Evolutionary conservation across 164 flowering plant genomes (phyloP).

Genomic region (Cinnamomum chago): DNA sequence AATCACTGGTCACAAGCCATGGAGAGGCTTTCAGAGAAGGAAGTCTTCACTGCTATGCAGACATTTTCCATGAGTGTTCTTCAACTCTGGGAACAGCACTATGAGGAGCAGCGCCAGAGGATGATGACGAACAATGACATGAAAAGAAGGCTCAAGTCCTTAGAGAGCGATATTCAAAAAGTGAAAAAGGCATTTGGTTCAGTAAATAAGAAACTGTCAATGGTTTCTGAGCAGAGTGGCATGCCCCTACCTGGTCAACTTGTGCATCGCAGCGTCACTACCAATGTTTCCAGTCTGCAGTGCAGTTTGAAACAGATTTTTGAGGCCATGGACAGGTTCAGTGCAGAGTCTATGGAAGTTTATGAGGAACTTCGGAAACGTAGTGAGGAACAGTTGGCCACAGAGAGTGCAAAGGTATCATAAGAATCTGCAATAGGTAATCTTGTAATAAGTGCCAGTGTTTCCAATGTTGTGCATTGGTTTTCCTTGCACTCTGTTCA

Average conservation of each 20-base stretch:
- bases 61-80: conserved; percentile 25
- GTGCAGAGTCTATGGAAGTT: conserved; percentile 49
- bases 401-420: conserved; percentile 25
- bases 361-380: conserved; percentile 70
- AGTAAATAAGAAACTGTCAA: conserved; percentile 60
- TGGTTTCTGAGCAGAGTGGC: conserved; percentile 35
- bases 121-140: conserved; percentile 24
- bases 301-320: conserved; percentile 57
- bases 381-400: conserved; percentile 38
- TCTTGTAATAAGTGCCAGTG: not conserved
- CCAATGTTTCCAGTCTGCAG: conserved; percentile 42
- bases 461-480: not conserved
- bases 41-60: conserved; percentile 45
- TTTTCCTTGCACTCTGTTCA: not conserved
- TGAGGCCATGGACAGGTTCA: conserved; percentile 78
- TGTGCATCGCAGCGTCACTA: conserved; percentile 44
- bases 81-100: conserved; percentile 27
- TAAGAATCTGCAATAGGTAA: not conserved
- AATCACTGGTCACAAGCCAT: conserved; percentile 47
- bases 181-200: conserved; percentile 71
- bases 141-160: conserved; percentile 45
- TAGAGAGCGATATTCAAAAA: conserved; percentile 78
- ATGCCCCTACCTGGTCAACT: conserved; percentile 32
- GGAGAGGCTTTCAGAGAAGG: conserved; percentile 42
- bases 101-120: conserved; percentile 28